These are phyloP conservation scores for Monoraphidium neglectum DNA, from an alignment of 139 green algal genomes.

Conservation along the genomic window DNA sequence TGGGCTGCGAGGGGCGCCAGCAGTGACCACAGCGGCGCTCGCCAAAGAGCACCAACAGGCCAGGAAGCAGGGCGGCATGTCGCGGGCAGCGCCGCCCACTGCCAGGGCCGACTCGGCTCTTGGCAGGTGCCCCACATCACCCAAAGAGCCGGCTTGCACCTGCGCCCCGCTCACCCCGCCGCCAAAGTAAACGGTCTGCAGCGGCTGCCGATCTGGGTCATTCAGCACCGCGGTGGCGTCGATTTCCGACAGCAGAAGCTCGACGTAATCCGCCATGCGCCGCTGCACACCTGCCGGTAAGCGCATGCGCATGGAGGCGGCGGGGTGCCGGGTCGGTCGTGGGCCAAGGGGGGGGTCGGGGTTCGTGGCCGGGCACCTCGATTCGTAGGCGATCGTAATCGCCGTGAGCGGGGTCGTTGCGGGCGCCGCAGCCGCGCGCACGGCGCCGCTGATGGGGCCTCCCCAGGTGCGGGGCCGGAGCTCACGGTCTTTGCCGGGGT, in stretches of 20 bases:
- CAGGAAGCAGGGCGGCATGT: too few species aligned
- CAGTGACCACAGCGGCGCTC: too few species aligned
- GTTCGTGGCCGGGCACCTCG: not conserved
- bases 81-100: too few species aligned
- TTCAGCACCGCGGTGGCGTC: constrained; percentile 29
- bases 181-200: constrained; percentile 91
- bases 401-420: not conserved
- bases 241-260: constrained; percentile 74
- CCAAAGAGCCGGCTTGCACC: too few species aligned
- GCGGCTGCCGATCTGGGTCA: constrained; percentile 3
- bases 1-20: too few species aligned
- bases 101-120: too few species aligned
- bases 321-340: too few species aligned
- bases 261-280: constrained; percentile 63
- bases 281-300: constrained; percentile 33
- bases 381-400: not conserved
- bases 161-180: constrained; percentile 58
- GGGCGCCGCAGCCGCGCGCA: not conserved
- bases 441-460: not conserved
- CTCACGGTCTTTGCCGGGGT: constrained; percentile 19
- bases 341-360: too few species aligned
- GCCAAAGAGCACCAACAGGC: too few species aligned
- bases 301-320: too few species aligned
- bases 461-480: not conserved
- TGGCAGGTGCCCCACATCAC: too few species aligned